Conservation (phyloP, 441 rosid genomes). For the Metrosideros polymorpha region DNA sequence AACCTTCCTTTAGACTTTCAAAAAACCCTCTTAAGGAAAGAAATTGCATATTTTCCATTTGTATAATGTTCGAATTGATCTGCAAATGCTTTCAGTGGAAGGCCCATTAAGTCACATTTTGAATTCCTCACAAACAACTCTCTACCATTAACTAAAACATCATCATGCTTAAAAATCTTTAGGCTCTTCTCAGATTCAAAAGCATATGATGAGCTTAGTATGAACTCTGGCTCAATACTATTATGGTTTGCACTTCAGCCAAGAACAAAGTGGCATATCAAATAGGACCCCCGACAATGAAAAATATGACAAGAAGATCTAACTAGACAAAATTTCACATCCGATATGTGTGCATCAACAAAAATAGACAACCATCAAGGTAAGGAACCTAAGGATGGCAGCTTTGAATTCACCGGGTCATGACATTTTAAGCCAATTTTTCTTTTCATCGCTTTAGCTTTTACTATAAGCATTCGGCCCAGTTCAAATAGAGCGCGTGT, state of each 20-base stretch:
- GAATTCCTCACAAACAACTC: neutral
- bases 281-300: neutral
- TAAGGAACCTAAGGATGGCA: conserved; percentile 71
- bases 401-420: no score
- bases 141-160: neutral
- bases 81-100: neutral
- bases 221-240: neutral
- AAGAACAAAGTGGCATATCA: neutral
- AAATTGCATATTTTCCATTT: neutral
- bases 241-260: neutral
- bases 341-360: neutral
- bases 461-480: no score
- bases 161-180: neutral
- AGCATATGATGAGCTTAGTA: neutral
- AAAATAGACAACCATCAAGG: neutral
- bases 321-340: neutral
- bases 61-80: neutral
- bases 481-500: no score
- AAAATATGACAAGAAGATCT: neutral
- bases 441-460: no score
- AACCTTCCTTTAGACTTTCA: neutral
- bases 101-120: neutral
- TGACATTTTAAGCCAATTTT: no score
- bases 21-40: neutral
- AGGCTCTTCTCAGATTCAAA: neutral